Conservation (phyloP, 163 green algal species). For the Coccomyxa subellipsoidea region DNA sequence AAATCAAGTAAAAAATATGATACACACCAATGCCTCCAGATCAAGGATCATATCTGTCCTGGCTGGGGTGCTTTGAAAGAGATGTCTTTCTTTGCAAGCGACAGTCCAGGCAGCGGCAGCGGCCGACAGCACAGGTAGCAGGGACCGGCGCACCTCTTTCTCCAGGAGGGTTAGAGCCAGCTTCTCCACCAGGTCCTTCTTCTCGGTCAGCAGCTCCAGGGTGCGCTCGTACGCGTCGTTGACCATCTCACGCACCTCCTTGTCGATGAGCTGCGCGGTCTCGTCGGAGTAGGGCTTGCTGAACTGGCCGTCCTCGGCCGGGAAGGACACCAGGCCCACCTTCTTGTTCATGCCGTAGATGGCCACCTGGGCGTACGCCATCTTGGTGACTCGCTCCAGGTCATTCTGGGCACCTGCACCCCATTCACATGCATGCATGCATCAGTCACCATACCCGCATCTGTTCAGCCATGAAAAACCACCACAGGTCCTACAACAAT, state of each 20-base stretch:
- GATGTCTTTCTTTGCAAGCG: too few relatives aligned
- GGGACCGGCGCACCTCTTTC: slow-evolving; percentile 78
- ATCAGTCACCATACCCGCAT: neutral
- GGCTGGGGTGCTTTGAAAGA: too few relatives aligned
- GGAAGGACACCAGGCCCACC: slow-evolving; percentile 94
- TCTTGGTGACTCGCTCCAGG: slow-evolving; percentile 96
- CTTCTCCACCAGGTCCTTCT: slow-evolving; percentile 77
- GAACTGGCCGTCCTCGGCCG: slow-evolving; percentile 76
- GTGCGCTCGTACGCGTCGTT: slow-evolving; percentile 81
- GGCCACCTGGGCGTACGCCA: slow-evolving; percentile 87
- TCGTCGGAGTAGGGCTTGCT: slow-evolving; percentile 96
- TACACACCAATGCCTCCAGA: too few relatives aligned
- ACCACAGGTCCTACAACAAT: too few relatives aligned
- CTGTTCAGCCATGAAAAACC: too few relatives aligned
- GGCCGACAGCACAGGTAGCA: too few relatives aligned
- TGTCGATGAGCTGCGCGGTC: slow-evolving; percentile 94
- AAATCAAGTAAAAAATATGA: too few relatives aligned
- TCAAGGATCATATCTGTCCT: too few relatives aligned
- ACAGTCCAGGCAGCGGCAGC: too few relatives aligned
- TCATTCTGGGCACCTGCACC: slow-evolving; percentile 93
- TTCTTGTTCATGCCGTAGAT: slow-evolving; percentile 96
- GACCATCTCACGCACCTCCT: slow-evolving; percentile 87
- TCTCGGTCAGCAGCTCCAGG: slow-evolving; percentile 77
- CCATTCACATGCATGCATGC: neutral
- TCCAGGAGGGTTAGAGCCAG: slow-evolving; percentile 82